Evolutionary conservation across 495 filamentous ascomycete genomes (phyloP).

Genomic region (Xylaria cubensis): DNA sequence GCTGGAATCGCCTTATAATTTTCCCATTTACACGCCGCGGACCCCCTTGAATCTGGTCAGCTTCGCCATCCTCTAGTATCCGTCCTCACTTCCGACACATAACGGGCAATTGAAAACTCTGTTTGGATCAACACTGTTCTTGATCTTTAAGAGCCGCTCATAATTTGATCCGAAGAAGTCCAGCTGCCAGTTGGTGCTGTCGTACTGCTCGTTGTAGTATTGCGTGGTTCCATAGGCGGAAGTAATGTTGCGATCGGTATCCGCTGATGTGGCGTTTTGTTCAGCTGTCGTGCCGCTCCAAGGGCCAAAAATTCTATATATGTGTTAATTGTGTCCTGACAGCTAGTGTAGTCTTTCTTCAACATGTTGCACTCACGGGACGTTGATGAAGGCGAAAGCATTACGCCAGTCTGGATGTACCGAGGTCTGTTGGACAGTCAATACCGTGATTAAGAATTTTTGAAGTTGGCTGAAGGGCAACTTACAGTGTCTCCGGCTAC

Average conservation of each 20-base stretch:
- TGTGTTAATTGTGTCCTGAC: not conserved
- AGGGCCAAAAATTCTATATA: constrained; percentile 10
- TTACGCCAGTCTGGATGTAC: constrained; percentile 17
- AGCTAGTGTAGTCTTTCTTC: not conserved
- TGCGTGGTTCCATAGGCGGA: constrained; percentile 1
- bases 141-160: constrained; percentile 36
- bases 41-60: no score
- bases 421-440: not conserved
- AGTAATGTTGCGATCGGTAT: constrained; percentile 7
- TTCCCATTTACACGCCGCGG: not conserved
- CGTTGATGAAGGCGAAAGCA: constrained; percentile 12
- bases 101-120: constrained; percentile 24
- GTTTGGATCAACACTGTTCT: constrained; percentile 42
- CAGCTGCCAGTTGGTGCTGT: constrained; percentile 43
- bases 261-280: constrained; percentile 14
- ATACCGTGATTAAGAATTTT: not conserved
- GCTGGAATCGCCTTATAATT: not conserved
- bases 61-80: not conserved
- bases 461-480: not conserved
- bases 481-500: constrained; percentile 15
- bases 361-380: constrained; percentile 11
- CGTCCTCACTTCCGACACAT: constrained; percentile 23
- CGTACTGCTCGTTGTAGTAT: constrained; percentile 33
- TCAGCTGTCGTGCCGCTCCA: constrained; percentile 17
- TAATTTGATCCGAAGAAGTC: constrained; percentile 50